phyloP scores from a whole-genome alignment of 2,329 filamentous ascomycete genomes.

The Paracorniculantispora psalliotae region DNA sequence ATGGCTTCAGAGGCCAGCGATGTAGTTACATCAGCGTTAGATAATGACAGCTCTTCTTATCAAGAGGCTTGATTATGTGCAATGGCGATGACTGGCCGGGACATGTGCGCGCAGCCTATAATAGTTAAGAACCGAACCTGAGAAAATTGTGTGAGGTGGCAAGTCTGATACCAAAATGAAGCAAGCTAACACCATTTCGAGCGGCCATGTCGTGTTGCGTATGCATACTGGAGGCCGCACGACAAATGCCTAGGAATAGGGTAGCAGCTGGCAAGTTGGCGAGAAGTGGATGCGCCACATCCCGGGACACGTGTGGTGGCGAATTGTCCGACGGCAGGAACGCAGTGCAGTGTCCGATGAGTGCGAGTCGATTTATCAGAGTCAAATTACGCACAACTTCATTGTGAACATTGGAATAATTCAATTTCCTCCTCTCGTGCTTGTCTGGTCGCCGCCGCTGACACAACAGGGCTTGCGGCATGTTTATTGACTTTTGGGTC shows the following conservation, averaged over 20 bases:
- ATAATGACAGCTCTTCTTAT: not conserved
- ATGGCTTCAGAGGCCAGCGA: not conserved
- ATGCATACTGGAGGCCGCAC: not conserved
- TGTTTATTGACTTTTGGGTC: slow-evolving; percentile 1
- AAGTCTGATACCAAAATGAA: too few relatives aligned
- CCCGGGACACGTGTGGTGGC: not conserved
- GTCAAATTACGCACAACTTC: not conserved
- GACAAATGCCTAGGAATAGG: not conserved
- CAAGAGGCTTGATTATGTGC: too few relatives aligned
- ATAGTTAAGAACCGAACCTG: too few relatives aligned
- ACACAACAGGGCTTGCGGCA: too few relatives aligned
- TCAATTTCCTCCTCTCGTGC: not conserved
- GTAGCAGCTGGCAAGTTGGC: not conserved
- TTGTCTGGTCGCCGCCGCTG: not conserved
- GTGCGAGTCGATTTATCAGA: not conserved
- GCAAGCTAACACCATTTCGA: not conserved
- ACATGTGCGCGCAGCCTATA: too few relatives aligned
- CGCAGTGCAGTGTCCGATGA: not conserved
- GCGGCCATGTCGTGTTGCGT: not conserved
- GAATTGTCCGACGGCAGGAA: not conserved
- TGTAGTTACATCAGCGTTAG: not conserved
- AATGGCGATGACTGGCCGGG: too few relatives aligned
- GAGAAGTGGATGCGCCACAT: not conserved
- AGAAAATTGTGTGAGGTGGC: too few relatives aligned
- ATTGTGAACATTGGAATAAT: not conserved